These are phyloP conservation scores for Pyricularia grisea DNA, from an alignment of 2,329 filamentous ascomycete genomes.

Conservation along the genomic window DNA sequence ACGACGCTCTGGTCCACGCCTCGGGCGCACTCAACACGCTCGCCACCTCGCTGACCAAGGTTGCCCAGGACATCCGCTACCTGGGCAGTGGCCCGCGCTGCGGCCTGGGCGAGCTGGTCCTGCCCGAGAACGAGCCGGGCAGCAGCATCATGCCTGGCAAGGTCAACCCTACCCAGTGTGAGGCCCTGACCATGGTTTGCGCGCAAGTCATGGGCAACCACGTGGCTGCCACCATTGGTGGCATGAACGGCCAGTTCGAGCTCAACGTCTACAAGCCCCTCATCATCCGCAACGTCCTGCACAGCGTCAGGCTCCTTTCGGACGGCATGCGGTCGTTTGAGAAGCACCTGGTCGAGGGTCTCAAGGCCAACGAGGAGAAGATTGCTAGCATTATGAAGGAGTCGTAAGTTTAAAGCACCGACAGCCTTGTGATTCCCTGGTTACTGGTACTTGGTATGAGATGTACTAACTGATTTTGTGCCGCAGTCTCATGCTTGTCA, in stretches of 20 bases:
- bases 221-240: constrained; percentile 83
- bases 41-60: constrained; percentile 88
- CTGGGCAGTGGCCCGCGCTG: constrained; percentile 93
- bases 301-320: constrained; percentile 78
- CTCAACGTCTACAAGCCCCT: constrained; percentile 98
- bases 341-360: constrained; percentile 79
- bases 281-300: constrained; percentile 88
- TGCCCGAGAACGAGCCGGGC: constrained; percentile 97
- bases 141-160: constrained; percentile 99
- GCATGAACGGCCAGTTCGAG: constrained; percentile 97
- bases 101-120: constrained; percentile 83
- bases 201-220: constrained; percentile 98
- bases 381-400: constrained; percentile 88
- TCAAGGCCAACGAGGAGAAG: constrained; percentile 89
- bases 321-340: constrained; percentile 95
- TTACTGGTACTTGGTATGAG: not conserved
- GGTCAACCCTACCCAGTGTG: constrained; percentile 98
- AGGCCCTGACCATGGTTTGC: constrained; percentile 96
- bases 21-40: constrained; percentile 90
- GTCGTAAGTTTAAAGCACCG: constrained; percentile 50
- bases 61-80: constrained; percentile 96
- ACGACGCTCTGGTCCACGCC: constrained; percentile 92
- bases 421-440: not conserved
- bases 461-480: constrained; percentile 3
- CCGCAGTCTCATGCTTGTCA: constrained; percentile 86